Percentiles rank a stretch among this genome's conserved stretches.
These are phyloP conservation scores for Pleurotus giganteus DNA, from an alignment of 768 basidiomycete genomes.

Conservation along the genomic window DNA sequence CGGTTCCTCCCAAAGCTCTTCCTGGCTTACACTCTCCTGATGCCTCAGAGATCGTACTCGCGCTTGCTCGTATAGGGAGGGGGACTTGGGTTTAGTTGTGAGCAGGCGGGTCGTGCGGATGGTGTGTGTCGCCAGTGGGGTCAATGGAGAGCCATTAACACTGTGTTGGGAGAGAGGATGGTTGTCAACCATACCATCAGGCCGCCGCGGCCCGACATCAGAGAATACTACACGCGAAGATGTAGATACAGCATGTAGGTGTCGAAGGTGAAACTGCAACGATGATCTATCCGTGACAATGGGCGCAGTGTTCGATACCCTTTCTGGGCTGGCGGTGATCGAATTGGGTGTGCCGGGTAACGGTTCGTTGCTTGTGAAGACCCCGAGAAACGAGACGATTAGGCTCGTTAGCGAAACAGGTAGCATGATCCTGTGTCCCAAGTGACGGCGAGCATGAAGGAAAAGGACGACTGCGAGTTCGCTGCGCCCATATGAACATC, in stretches of 20 bases:
- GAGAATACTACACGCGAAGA: constrained; percentile 53
- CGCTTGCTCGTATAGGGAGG: constrained; percentile 39
- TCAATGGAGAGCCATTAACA: background rate
- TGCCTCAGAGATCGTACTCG: constrained; percentile 42
- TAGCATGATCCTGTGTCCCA: constrained; percentile 34
- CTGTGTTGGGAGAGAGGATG: constrained; percentile 7
- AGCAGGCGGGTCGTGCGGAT: constrained; percentile 35
- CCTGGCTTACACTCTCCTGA: constrained; percentile 35
- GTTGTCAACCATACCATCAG: background rate
- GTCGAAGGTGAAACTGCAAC: constrained; percentile 56
- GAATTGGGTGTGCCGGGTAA: constrained; percentile 11
- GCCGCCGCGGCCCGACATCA: constrained; percentile 32
- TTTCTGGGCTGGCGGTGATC: too few relatives aligned
- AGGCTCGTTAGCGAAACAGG: constrained; percentile 44
- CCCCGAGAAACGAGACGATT: constrained; percentile 40
- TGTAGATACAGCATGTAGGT: constrained; percentile 55
- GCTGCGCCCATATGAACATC: background rate
- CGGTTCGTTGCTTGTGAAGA: constrained; percentile 19
- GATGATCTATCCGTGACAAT: too few relatives aligned
- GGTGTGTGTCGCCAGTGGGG: constrained; percentile 25
- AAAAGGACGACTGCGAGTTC: background rate
- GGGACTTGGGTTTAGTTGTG: constrained; percentile 47
- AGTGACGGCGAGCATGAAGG: background rate
- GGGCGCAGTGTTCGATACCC: too few relatives aligned
- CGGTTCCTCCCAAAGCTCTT: constrained; percentile 65